Evolutionary conservation across 768 basidiomycete genomes (phyloP).

Genomic region (Mycena haematopus): DNA sequence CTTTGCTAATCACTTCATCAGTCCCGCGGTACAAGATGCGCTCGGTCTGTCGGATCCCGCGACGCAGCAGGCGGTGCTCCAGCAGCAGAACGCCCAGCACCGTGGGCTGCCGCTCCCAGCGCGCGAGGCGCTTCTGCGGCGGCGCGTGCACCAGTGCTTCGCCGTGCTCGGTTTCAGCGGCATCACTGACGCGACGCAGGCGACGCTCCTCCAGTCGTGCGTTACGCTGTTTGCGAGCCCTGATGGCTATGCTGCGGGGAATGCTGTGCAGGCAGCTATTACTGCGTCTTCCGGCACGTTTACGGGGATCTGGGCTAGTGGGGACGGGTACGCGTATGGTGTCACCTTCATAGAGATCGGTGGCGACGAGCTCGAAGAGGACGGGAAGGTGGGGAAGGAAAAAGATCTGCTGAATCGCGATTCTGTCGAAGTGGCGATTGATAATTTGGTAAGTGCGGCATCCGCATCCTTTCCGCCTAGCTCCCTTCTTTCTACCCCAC

Average conservation of each 20-base stretch:
- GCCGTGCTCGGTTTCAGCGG: constrained; percentile 74
- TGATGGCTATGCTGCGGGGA: constrained; percentile 74
- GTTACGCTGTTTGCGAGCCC: constrained; percentile 86
- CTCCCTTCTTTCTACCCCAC: not conserved
- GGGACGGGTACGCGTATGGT: constrained; percentile 92
- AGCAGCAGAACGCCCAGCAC: constrained; percentile 24
- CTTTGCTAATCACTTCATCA: constrained; percentile 85
- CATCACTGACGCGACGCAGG: constrained; percentile 86
- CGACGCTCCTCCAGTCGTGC: constrained; percentile 78
- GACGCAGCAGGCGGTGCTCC: constrained; percentile 22
- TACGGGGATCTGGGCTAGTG: constrained; percentile 82
- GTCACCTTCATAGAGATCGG: constrained; percentile 72
- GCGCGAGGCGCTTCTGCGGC: constrained; percentile 84
- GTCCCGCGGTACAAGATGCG: constrained; percentile 72
- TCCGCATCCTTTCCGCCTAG: not conserved
- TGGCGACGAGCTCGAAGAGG: constrained; percentile 47
- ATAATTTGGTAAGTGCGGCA: constrained; percentile 62
- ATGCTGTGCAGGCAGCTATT: constrained; percentile 88
- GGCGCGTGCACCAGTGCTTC: constrained; percentile 91
- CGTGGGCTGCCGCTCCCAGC: constrained; percentile 63
- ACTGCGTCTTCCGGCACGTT: constrained; percentile 79
- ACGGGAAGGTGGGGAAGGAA: constrained; percentile 42
- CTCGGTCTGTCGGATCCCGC: constrained; percentile 40
- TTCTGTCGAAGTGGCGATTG: constrained; percentile 79
- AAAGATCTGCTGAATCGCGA: constrained; percentile 74